Evolutionary conservation across 371 early-diverging fungal species (phyloP).

Genomic region (Mucor mucedo): DNA sequence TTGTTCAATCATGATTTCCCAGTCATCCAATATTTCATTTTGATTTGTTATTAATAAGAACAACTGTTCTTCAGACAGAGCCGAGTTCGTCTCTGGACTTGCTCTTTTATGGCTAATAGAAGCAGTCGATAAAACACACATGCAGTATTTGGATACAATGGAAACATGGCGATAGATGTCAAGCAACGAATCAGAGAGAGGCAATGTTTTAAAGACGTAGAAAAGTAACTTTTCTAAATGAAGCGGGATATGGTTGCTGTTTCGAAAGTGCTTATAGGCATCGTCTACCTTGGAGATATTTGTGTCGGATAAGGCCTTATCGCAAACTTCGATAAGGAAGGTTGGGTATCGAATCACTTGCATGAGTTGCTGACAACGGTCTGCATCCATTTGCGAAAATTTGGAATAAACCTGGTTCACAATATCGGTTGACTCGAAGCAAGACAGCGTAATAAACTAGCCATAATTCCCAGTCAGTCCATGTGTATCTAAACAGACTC

Average conservation of each 20-base stretch:
- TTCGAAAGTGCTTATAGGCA: conserved; percentile 3
- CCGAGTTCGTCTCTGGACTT: conserved; percentile 19
- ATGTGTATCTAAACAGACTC: neutral
- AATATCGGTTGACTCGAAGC: conserved; percentile 12
- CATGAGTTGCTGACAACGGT: conserved; percentile 18
- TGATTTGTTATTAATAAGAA: conserved; percentile 12
- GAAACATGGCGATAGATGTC: conserved; percentile 22
- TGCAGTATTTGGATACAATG: conserved; percentile 27
- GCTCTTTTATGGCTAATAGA: conserved; percentile 14
- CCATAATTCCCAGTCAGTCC: neutral
- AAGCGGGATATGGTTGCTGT: conserved; percentile 14
- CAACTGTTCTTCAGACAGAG: conserved; percentile 17
- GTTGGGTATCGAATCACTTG: conserved; percentile 27
- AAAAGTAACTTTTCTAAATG: conserved; percentile 22
- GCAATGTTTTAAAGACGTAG: conserved; percentile 25
- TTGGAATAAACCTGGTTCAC: conserved; percentile 8
- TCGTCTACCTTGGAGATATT: conserved; percentile 6
- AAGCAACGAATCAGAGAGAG: neutral
- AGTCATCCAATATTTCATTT: conserved; percentile 8
- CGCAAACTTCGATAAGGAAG: conserved; percentile 17
- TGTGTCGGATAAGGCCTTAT: conserved; percentile 26
- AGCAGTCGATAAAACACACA: conserved; percentile 22
- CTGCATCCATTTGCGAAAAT: conserved; percentile 18
- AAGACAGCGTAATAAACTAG: conserved; percentile 26
- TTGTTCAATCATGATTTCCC: conserved; percentile 22